A percentile compares a stretch with the other conserved stretches of the same genome.
These are phyloP conservation scores for Cryptosporidium sp. DNA, from an alignment of 169 alveolate genomes.

Conservation along the genomic window DNA sequence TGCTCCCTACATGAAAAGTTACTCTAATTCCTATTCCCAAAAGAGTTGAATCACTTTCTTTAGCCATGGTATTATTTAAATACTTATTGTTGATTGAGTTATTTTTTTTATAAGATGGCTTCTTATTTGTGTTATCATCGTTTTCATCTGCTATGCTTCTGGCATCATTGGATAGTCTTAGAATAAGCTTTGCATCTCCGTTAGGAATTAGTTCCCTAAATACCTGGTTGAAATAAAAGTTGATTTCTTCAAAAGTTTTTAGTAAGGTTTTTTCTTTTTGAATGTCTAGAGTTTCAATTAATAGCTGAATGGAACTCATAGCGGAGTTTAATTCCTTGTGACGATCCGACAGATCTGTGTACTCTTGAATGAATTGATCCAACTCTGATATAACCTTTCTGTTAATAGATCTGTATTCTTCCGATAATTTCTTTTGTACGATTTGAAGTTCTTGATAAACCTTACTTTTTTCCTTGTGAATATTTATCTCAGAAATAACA, in stretches of 20 bases:
- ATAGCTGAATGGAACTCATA: conserved; percentile 42
- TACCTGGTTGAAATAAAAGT: conserved; percentile 77
- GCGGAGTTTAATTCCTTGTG: conserved; percentile 60
- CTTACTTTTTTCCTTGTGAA: conserved; percentile 20
- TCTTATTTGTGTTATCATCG: background rate
- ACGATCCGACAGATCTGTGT: conserved; percentile 68
- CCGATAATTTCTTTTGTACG: conserved; percentile 12
- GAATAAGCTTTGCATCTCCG: conserved; percentile 81
- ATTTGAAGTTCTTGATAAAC: conserved; percentile 44
- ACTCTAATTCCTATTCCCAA: conserved; percentile 62
- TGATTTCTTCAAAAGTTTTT: conserved; percentile 77
- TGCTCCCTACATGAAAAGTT: conserved; percentile 34
- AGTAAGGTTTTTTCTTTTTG: conserved; percentile 78
- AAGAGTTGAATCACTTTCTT: conserved; percentile 23
- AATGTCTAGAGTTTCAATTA: conserved; percentile 50
- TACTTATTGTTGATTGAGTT: background rate
- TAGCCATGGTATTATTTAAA: background rate
- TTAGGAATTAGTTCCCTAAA: conserved; percentile 81
- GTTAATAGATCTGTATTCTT: conserved; percentile 41
- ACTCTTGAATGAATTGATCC: conserved; percentile 67
- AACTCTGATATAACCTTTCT: conserved; percentile 47
- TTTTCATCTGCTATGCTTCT: background rate
- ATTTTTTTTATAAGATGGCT: background rate
- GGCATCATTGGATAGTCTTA: conserved; percentile 33
- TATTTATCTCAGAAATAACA: conserved; percentile 1